A percentile compares a stretch with the other conserved stretches of the same genome.
Conservation (phyloP, 2,329 filamentous ascomycete species). For the Macrophomina tecta region DNA sequence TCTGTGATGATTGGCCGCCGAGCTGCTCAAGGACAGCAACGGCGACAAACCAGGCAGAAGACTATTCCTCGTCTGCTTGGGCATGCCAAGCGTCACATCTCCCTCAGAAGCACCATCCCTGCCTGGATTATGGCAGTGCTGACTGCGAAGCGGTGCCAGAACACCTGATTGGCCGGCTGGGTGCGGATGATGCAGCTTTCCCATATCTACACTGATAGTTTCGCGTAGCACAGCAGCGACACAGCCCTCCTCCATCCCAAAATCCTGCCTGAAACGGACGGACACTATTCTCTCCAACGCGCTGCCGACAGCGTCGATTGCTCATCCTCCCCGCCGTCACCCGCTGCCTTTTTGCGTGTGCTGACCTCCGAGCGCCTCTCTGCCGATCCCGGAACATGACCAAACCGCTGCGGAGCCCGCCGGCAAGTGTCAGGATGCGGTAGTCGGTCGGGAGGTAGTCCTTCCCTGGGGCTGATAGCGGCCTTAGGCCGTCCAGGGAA, state of each 20-base stretch:
- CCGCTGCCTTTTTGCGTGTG: not conserved
- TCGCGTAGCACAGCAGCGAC: conserved; percentile 13
- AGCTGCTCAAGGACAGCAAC: no score
- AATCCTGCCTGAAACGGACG: conserved; percentile 18
- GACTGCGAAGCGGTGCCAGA: not conserved
- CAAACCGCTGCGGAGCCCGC: not conserved
- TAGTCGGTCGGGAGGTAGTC: no score
- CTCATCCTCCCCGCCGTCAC: not conserved
- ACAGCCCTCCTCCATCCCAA: conserved; percentile 17
- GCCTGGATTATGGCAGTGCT: conserved; percentile 17
- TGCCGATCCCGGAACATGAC: not conserved
- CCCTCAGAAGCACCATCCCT: not conserved
- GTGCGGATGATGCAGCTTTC: conserved; percentile 16
- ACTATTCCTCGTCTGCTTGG: not conserved
- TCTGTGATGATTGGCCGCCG: no score
- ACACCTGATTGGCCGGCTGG: conserved; percentile 6
- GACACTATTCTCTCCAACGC: not conserved
- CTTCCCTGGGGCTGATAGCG: no score
- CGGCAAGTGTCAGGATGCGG: no score
- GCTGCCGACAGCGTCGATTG: not conserved
- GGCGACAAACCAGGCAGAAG: no score
- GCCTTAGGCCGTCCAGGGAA: no score
- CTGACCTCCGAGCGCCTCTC: not conserved
- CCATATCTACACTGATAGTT: not conserved
- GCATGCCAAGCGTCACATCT: conserved; percentile 5